Conservation (phyloP, 257 asterid species). For the Plantago elongata region DNA sequence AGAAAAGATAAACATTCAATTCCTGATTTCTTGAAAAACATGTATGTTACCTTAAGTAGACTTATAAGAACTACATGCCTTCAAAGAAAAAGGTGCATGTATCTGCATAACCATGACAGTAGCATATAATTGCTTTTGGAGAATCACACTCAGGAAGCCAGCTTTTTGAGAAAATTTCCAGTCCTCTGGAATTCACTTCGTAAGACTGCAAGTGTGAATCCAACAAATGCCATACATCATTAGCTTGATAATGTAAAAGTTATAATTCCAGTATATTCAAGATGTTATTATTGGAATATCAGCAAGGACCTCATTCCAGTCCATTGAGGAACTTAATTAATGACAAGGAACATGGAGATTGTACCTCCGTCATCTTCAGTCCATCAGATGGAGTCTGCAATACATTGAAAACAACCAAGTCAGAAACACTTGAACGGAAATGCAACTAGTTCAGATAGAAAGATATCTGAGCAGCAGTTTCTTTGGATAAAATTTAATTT, state of each 20-base stretch:
- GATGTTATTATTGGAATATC: too few species aligned
- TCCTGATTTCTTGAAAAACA: too few species aligned
- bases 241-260: background rate
- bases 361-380: slow-evolving; percentile 80
- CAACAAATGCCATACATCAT: slow-evolving; percentile 20
- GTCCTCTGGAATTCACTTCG: slow-evolving; percentile 77
- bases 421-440: background rate
- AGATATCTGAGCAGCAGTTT: background rate
- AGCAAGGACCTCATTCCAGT: background rate
- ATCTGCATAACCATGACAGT: slow-evolving; percentile 97
- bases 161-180: slow-evolving; percentile 76
- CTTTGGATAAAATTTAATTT: background rate
- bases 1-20: too few species aligned
- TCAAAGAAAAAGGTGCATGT: slow-evolving; percentile 90
- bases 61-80: slow-evolving; percentile 42
- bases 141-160: slow-evolving; percentile 77
- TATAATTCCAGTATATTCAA: background rate
- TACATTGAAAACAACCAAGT: slow-evolving; percentile 18
- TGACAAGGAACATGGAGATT: background rate
- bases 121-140: slow-evolving; percentile 72
- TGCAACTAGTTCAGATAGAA: background rate
- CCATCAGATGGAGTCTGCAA: slow-evolving; percentile 62
- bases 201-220: slow-evolving; percentile 45
- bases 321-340: background rate
- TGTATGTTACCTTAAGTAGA: too few species aligned